Conservation (phyloP, 108 stramenopile species). For the Nitzschia inconspicua region DNA sequence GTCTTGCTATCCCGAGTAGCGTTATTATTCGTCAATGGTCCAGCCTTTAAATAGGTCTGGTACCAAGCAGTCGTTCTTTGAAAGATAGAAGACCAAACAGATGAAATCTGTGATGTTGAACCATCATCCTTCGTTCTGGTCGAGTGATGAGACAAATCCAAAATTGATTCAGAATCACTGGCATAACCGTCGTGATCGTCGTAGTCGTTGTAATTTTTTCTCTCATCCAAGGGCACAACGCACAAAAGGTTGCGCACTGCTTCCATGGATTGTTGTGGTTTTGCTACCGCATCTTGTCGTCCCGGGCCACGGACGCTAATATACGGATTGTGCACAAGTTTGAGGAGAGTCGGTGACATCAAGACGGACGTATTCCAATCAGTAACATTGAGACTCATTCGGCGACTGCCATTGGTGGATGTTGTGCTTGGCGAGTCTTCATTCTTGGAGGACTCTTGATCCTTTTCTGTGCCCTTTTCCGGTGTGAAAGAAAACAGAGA, state of each 20-base stretch:
- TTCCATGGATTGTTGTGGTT: constrained; percentile 23
- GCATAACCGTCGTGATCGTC: too few species aligned
- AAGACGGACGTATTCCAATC: not conserved
- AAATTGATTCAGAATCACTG: too few species aligned
- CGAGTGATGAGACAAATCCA: too few species aligned
- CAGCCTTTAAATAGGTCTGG: too few species aligned
- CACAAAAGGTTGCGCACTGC: constrained; percentile 21
- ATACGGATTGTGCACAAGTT: constrained; percentile 34
- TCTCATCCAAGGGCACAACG: constrained; percentile 8
- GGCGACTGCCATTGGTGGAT: too few species aligned
- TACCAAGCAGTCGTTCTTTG: too few species aligned
- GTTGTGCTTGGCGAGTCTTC: not conserved
- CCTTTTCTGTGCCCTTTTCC: not conserved
- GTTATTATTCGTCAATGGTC: not conserved
- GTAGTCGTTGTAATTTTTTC: not conserved
- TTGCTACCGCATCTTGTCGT: not conserved
- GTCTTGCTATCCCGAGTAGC: not conserved
- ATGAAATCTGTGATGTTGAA: too few species aligned
- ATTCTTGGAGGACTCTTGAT: not conserved
- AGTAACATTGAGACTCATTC: not conserved
- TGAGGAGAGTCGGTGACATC: constrained; percentile 15
- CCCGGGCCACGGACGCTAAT: constrained; percentile 23
- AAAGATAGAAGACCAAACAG: too few species aligned
- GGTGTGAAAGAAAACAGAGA: not conserved
- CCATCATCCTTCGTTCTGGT: too few species aligned